Evolutionary conservation across 257 asterid species (phyloP).

Genomic region (Agastache rugosa): DNA sequence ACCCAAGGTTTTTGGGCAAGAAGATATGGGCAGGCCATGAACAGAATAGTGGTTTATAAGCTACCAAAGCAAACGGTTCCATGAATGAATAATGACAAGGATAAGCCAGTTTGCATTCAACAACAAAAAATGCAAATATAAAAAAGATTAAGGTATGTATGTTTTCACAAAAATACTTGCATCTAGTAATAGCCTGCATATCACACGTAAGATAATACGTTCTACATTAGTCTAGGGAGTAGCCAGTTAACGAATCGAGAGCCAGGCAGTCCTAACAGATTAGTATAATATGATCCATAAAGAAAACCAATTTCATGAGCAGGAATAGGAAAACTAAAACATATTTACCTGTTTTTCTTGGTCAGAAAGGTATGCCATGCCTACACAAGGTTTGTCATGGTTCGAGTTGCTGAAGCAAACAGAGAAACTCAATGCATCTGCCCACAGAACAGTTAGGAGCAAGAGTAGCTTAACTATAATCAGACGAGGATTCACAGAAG

Average conservation of each 20-base stretch:
- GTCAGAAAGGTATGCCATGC: not conserved
- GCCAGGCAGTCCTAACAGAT: not conserved
- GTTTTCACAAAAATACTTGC: not conserved
- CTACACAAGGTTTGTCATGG: not conserved
- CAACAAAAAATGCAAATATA: not conserved
- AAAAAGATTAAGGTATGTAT: not conserved
- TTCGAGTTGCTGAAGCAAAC: not conserved
- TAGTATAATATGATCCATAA: not conserved
- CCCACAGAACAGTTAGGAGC: not conserved
- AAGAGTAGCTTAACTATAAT: conserved; percentile 1
- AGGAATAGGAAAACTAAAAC: not conserved
- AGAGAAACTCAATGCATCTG: not conserved
- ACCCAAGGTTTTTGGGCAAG: too few relatives aligned
- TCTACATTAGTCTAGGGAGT: not conserved
- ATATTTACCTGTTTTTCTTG: conserved; percentile 8
- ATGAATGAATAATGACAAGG: too few relatives aligned
- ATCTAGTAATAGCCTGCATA: not conserved
- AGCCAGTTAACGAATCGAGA: not conserved
- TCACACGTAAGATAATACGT: not conserved
- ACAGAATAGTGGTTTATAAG: too few relatives aligned
- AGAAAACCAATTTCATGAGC: not conserved
- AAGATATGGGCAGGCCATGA: not conserved
- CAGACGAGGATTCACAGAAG: not conserved
- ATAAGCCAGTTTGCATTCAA: not conserved
- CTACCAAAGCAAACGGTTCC: too few relatives aligned